These are phyloP conservation scores for Solanum hybrid DNA, from an alignment of 305 asterid species.

Conservation along the genomic window DNA sequence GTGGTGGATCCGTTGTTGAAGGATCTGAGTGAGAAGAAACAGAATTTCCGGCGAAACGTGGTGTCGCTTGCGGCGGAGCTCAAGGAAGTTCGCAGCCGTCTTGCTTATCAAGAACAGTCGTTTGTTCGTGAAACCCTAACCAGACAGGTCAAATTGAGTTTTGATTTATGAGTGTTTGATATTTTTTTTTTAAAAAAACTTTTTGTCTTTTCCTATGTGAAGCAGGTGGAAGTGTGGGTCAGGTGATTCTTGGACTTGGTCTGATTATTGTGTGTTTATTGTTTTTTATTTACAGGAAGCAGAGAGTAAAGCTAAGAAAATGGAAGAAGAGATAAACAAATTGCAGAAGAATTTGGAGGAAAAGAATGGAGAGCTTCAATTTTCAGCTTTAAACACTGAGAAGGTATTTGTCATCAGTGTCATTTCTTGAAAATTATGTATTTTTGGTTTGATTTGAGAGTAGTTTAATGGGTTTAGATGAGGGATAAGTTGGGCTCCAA, in stretches of 20 bases:
- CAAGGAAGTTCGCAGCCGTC: conserved; percentile 64
- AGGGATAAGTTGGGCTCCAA: not conserved
- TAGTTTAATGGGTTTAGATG: not conserved
- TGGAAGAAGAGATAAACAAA: conserved; percentile 48
- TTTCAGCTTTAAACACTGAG: conserved; percentile 45
- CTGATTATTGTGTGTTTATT: not conserved
- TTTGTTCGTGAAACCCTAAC: conserved; percentile 48
- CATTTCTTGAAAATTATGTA: not conserved
- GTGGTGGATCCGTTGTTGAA: conserved; percentile 72
- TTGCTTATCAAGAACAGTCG: conserved; percentile 54
- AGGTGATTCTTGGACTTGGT: conserved; percentile 5
- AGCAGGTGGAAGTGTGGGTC: not conserved
- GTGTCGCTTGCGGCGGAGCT: conserved; percentile 90
- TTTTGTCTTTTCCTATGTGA: not conserved
- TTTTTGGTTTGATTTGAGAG: not conserved
- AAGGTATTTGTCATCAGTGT: conserved; percentile 26
- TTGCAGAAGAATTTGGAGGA: conserved; percentile 54
- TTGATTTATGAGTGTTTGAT: not conserved
- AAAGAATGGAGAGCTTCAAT: conserved; percentile 45
- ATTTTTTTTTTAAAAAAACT: not conserved
- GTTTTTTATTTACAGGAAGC: conserved; percentile 37
- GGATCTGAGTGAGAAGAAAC: conserved; percentile 88
- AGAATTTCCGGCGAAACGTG: conserved; percentile 81
- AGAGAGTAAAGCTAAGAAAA: conserved; percentile 50
- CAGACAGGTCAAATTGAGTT: conserved; percentile 46